A percentile compares a stretch with the other conserved stretches of the same genome.
Conservation (phyloP, 805 yeast genomes). For the Ogataea glucozyma region DNA sequence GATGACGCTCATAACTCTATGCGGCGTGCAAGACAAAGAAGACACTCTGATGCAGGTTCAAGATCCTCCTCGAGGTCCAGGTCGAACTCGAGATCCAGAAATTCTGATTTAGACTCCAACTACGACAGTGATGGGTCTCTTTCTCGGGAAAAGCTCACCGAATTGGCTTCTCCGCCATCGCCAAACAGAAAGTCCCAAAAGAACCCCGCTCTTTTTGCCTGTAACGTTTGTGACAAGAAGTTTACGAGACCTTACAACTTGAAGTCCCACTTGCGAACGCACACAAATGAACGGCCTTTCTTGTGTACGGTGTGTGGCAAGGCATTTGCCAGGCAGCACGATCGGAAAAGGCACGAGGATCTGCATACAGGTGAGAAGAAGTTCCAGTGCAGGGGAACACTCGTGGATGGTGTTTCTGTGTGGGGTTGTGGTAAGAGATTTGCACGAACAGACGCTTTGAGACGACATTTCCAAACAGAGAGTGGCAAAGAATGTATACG, state of each 20-base stretch:
- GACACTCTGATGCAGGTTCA: conserved; percentile 29
- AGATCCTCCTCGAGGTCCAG: conserved; percentile 38
- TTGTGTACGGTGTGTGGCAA: conserved; percentile 74
- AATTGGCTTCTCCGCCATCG: conserved; percentile 57
- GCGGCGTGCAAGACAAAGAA: conserved; percentile 43
- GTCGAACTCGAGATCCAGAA: conserved; percentile 27
- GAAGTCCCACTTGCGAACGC: conserved; percentile 89
- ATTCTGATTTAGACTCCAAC: conserved; percentile 33
- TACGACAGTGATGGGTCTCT: conserved; percentile 34
- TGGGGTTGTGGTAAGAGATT: conserved; percentile 86
- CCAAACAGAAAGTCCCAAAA: conserved; percentile 59
- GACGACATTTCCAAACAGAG: conserved; percentile 79
- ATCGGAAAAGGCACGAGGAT: conserved; percentile 72
- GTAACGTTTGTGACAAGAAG: conserved; percentile 79
- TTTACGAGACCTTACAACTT: conserved; percentile 93
- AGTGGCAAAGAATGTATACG: conserved; percentile 72
- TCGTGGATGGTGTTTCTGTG: conserved; percentile 49
- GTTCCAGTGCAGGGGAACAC: conserved; percentile 66
- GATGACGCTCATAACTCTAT: conserved; percentile 33
- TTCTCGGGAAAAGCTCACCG: conserved; percentile 60
- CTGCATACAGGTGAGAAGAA: conserved; percentile 76
- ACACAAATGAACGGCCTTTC: conserved; percentile 80
- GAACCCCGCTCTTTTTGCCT: conserved; percentile 72
- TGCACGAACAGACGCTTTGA: conserved; percentile 77
- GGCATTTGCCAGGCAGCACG: conserved; percentile 81